Evolutionary conservation across 805 yeast species (phyloP), one percentile per base, ranked within the genome.

Genomic region (Zygotorulaspora chibaensis): DNA sequence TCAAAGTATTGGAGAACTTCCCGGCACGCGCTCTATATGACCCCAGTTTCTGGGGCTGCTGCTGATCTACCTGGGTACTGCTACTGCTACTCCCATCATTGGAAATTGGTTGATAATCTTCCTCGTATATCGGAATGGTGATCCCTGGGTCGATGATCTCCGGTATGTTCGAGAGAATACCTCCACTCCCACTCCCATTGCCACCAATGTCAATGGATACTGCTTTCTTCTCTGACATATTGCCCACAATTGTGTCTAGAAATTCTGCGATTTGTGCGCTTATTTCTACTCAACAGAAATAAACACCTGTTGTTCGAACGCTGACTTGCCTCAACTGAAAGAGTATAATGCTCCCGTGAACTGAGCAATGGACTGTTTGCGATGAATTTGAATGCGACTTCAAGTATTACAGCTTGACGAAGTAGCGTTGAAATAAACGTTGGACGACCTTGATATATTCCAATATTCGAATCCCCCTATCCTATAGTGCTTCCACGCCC

Each of bases 1-100:
- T 61, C 41, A 66, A 50, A 7, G 65, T 65, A 37, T 62, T 63
- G 11, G 69, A 61, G 36, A 66, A 59, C 35, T 59, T 62, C 6
- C 65, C 66, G 3, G 66, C 62, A 35, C 61, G 57, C n/a, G 63
- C 55, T 38, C 69, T 54, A 36, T 65, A 65, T 2, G 67, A 61
- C 2, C 69, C 69, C 13, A 65, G 45, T 43, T 59, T 64, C 38
- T 64, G 66, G 3, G 61, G 61, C 36, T 54, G 58, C 15, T 47
- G 56, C 18, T 53, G 55, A 13, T 51, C 55, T n/a, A 43, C 38
- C 17, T 42, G 50, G 18, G 44, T 33, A 15, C 39, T 40, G 6
- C 36, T 39, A 17, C 36, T 35, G 16, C 34, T 27, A 2, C 35
- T 33, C 11, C 44, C 42, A 15, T 38, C 28, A 18, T 44, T 43